phyloP scores from a whole-genome alignment of 495 filamentous ascomycete species.

The Hypoxylon intermedium region DNA sequence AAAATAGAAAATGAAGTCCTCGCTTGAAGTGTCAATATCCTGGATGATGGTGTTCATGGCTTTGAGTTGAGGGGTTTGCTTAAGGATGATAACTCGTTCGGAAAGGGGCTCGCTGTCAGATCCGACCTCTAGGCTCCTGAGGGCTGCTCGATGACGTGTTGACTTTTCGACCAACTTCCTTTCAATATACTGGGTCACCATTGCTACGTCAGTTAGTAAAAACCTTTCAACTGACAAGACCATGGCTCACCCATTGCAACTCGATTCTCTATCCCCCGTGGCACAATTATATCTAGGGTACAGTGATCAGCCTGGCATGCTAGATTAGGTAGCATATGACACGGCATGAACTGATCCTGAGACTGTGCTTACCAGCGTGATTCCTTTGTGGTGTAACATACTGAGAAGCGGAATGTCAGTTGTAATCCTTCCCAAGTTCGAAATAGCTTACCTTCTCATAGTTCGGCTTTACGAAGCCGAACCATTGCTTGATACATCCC shows the following conservation, averaged over 20 bases:
- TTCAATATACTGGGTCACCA: slow-evolving; percentile 90
- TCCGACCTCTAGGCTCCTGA: slow-evolving; percentile 72
- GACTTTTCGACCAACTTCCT: slow-evolving; percentile 86
- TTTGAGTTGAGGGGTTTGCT: slow-evolving; percentile 75
- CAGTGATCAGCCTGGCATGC: not conserved
- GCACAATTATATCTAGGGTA: slow-evolving; percentile 84
- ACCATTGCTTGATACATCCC: slow-evolving; percentile 98
- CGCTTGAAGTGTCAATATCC: slow-evolving; percentile 75
- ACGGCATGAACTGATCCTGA: not conserved
- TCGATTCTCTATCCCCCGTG: slow-evolving; percentile 88
- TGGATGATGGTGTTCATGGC: slow-evolving; percentile 93
- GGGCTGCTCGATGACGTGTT: slow-evolving; percentile 74
- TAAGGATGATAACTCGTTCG: slow-evolving; percentile 71
- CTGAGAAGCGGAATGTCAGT: slow-evolving; percentile 41
- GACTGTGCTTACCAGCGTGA: slow-evolving; percentile 62
- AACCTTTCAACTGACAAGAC: not conserved
- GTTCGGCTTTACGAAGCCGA: slow-evolving; percentile 92
- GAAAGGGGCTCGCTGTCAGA: slow-evolving; percentile 75
- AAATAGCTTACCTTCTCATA: slow-evolving; percentile 65
- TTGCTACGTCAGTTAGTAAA: slow-evolving; percentile 61
- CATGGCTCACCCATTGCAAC: slow-evolving; percentile 79
- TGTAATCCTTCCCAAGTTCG: not conserved
- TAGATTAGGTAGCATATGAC: not conserved
- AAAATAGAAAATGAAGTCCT: slow-evolving; percentile 97
- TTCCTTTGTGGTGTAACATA: slow-evolving; percentile 90